These are phyloP conservation scores for Epichloe hybrida DNA, from an alignment of 2,329 filamentous ascomycete species.

Conservation along the genomic window DNA sequence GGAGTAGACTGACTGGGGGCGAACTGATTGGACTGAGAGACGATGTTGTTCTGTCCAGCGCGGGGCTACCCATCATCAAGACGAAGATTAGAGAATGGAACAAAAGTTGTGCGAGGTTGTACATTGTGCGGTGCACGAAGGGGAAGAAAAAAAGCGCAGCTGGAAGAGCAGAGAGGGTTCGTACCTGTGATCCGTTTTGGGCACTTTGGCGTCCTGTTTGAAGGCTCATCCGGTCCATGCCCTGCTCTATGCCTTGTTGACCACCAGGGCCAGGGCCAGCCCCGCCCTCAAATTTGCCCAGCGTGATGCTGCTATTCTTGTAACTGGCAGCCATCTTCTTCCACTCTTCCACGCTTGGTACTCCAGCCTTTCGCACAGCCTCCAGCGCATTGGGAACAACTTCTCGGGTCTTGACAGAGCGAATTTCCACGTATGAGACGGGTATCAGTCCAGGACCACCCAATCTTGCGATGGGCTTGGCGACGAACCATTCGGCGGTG, in stretches of 20 bases:
- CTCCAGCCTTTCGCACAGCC: constrained; percentile 75
- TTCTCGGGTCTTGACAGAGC: constrained; percentile 80
- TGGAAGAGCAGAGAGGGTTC: background rate
- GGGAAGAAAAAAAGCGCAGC: background rate
- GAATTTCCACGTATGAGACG: constrained; percentile 90
- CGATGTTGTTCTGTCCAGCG: constrained; percentile 11
- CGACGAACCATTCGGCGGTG: constrained; percentile 98
- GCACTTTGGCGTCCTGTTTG: constrained; percentile 18
- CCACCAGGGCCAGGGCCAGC: constrained; percentile 18
- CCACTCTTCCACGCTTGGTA: constrained; percentile 95
- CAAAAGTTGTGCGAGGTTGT: background rate
- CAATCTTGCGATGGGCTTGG: constrained; percentile 95
- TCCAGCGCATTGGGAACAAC: constrained; percentile 71
- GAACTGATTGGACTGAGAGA: constrained; percentile 23
- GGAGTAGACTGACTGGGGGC: constrained; percentile 28
- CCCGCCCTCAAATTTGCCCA: constrained; percentile 72
- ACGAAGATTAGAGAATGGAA: background rate
- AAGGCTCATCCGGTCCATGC: constrained; percentile 69
- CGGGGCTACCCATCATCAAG: constrained; percentile 9
- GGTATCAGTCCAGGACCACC: constrained; percentile 92
- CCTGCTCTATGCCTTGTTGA: constrained; percentile 43
- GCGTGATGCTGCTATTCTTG: constrained; percentile 95
- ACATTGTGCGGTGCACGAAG: background rate
- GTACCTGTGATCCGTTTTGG: constrained; percentile 16
- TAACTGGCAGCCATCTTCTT: constrained; percentile 99